Percentiles rank a stretch among this genome's conserved stretches.
Evolutionary conservation across 2,329 filamentous ascomycete species (phyloP).

Genomic region (Aspergillus sp.): DNA sequence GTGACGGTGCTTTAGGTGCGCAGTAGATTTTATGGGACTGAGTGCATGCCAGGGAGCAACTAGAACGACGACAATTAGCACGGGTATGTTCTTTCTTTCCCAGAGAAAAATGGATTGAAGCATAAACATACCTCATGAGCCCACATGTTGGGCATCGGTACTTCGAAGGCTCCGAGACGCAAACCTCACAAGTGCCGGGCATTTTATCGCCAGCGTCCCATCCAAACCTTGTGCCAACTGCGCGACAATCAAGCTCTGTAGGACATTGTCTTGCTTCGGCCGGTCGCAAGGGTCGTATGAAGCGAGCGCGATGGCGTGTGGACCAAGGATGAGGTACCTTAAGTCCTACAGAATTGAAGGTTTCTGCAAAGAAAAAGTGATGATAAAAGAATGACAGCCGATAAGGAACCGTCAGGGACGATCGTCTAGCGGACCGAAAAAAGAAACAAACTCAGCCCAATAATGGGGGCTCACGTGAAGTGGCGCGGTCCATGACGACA

Average conservation of each 20-base stretch:
- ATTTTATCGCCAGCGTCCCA: constrained; percentile 25
- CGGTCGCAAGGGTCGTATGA: constrained; percentile 5
- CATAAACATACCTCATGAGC: constrained; percentile 38
- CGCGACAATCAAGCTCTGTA: constrained; percentile 13
- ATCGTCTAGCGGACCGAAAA: background rate
- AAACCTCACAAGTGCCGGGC: constrained; percentile 40
- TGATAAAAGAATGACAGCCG: background rate
- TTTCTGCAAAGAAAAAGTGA: background rate
- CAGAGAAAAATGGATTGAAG: background rate
- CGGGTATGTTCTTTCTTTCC: background rate
- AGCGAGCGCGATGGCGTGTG: background rate
- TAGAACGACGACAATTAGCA: constrained; percentile 21
- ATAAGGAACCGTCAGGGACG: background rate
- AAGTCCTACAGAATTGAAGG: background rate
- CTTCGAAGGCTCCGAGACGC: constrained; percentile 38
- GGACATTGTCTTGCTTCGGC: constrained; percentile 21
- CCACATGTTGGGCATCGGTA: constrained; percentile 44
- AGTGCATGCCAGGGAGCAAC: constrained; percentile 50
- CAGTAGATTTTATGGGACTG: constrained; percentile 49
- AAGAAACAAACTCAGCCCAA: constrained; percentile 4
- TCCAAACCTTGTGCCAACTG: constrained; percentile 10
- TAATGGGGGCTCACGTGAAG: constrained; percentile 7
- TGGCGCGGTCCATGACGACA: background rate
- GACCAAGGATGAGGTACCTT: background rate
- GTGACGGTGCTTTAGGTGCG: constrained; percentile 29